Conservation (phyloP, 768 basidiomycete genomes). For the Phanerochaete carnosa region DNA sequence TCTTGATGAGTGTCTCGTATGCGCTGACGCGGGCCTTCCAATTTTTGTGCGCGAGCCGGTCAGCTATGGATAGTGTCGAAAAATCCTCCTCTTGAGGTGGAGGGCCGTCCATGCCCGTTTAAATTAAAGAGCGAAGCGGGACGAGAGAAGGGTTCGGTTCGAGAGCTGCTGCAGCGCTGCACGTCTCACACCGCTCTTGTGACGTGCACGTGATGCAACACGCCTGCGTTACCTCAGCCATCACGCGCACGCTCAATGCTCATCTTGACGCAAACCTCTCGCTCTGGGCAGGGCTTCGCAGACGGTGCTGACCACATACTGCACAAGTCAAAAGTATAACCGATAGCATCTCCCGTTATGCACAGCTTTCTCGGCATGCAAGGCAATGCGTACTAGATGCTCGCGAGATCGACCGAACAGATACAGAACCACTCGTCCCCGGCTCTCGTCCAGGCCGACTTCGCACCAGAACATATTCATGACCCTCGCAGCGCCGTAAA, state of each 20-base stretch:
- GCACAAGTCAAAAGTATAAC: background rate
- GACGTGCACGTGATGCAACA: conserved; percentile 1
- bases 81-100: conserved; percentile 95
- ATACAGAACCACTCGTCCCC: too few species aligned
- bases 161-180: background rate
- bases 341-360: background rate
- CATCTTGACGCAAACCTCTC: background rate
- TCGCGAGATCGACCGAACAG: too few species aligned
- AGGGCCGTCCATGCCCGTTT: conserved; percentile 74
- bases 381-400: too few species aligned
- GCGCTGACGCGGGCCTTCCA: conserved; percentile 98
- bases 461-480: background rate
- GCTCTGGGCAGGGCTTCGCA: background rate
- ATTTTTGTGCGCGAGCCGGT: conserved; percentile 90
- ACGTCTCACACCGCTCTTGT: background rate
- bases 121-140: conserved; percentile 1
- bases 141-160: background rate
- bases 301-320: too few species aligned
- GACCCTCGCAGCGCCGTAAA: background rate
- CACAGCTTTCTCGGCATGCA: background rate
- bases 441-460: too few species aligned
- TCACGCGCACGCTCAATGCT: too few species aligned
- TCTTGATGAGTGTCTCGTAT: conserved; percentile 84
- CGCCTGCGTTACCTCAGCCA: background rate
- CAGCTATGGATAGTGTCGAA: conserved; percentile 68